Base-by-base conservation (phyloP, 1,139 yeast genomes). In the Candida frijolesensis region DNA sequence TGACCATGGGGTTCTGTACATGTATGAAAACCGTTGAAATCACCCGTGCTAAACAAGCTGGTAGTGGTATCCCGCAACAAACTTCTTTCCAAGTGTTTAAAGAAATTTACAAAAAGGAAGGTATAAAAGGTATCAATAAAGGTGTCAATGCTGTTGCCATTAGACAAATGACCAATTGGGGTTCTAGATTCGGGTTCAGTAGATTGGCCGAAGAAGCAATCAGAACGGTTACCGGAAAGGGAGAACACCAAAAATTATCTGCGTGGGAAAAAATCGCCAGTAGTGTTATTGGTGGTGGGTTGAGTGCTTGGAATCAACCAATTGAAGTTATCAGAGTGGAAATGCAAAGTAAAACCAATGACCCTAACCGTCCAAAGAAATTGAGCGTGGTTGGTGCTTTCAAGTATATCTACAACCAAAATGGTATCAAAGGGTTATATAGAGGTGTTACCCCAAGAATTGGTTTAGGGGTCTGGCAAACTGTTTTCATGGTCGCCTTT, bases 61-160 rank as follows among this genome's bases (percentile, higher is more conserved):
- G 82, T 4, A 33, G 37, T n/a, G 97, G 96, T 48, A 74, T 54
- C 19, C 68, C 72, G 38, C 86, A 84, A 47, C 94, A 89, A 63
- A 81, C 95, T 18, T 82, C 96, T 1, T 87, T 89, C 76, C 83
- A 85, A 61, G 97, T 91, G 40, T 94, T 94, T 72, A 82, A 80
- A 66, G 95, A 89, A 42, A 91, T 94, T 55, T 92, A 83, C 70
- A 72, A 74, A 48, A 85, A 78, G 56, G 98, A 94, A 69, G 99
- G 99, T 59, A 82, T 94, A 53, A 79, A 86, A 61, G 99, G 99
- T 61, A 90, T 94, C 66, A 94, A 94, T 73, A 91, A 88, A 74
- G 99, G 99, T 67, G 99, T 94, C 55, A 94, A 94, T 66, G 99
- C 99, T n/a, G 98, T 94, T 54, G 98, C 99, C 32, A 88, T 94